Conservation (phyloP, 768 basidiomycete genomes). For the Coprinopsis cinerea region DNA sequence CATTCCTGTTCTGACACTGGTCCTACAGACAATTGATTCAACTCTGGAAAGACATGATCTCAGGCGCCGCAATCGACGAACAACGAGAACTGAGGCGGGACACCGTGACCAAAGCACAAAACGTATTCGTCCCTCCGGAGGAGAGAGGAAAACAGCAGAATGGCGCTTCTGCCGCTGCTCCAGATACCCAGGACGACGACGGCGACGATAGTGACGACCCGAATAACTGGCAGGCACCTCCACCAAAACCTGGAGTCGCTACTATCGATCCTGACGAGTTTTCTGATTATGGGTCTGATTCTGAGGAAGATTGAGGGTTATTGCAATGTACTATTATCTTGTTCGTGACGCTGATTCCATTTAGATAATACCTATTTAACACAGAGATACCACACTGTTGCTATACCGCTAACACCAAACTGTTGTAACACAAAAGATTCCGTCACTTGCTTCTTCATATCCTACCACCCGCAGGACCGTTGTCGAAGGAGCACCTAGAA, state of each 20-base stretch:
- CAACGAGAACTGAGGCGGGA: not conserved
- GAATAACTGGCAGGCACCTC: not conserved
- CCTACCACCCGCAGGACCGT: too few species aligned
- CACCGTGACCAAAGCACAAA: not conserved
- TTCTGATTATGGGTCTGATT: not conserved
- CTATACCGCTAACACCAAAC: too few species aligned
- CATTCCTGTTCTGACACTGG: not conserved
- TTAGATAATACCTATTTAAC: too few species aligned
- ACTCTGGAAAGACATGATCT: not conserved
- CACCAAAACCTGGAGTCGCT: not conserved
- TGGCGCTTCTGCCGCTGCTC: too few species aligned
- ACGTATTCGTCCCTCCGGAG: not conserved
- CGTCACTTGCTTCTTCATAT: too few species aligned
- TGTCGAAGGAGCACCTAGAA: too few species aligned
- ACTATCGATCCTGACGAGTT: conserved; percentile 4
- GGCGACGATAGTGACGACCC: not conserved
- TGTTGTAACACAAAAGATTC: too few species aligned
- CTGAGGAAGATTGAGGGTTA: conserved; percentile 1
- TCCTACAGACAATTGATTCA: not conserved
- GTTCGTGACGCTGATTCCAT: too few species aligned
- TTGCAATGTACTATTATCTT: too few species aligned
- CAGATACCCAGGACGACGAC: not conserved
- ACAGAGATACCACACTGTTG: too few species aligned
- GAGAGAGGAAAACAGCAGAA: not conserved
- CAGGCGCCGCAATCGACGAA: not conserved